Evolutionary conservation across 495 filamentous ascomycete genomes (phyloP).

Genomic region (Massariosphaeria phaeospora): DNA sequence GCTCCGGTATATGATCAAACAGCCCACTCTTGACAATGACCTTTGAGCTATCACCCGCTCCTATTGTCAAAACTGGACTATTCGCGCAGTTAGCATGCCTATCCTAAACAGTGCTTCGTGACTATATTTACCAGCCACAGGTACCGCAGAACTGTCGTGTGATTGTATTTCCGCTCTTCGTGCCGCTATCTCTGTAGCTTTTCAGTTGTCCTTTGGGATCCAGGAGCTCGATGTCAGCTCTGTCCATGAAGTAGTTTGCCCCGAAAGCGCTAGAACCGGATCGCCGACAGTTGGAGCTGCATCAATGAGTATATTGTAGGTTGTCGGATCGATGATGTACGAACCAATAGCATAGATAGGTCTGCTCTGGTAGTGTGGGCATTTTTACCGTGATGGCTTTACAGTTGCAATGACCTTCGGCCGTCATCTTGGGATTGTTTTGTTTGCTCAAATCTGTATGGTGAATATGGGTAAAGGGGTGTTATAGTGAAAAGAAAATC

Average conservation of each 20-base stretch:
- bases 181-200: conserved; percentile 17
- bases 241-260: conserved; percentile 13
- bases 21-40: conserved; percentile 13
- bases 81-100: neutral
- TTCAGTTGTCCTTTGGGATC: conserved; percentile 12
- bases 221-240: neutral
- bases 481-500: too few relatives aligned
- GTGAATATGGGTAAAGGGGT: too few relatives aligned
- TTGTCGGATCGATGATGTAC: neutral
- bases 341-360: conserved; percentile 20
- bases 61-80: conserved; percentile 13
- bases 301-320: neutral
- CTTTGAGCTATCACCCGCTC: neutral
- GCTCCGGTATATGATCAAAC: conserved; percentile 7
- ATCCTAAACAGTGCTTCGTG: neutral
- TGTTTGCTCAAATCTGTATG: neutral
- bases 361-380: neutral
- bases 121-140: conserved; percentile 14
- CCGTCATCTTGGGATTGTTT: neutral
- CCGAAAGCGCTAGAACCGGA: neutral
- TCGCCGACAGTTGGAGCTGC: conserved; percentile 20
- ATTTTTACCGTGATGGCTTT: conserved; percentile 10
- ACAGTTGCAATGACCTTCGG: conserved; percentile 19
- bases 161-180: conserved; percentile 19
- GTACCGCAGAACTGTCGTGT: conserved; percentile 15